Percentiles rank a stretch among this genome's conserved stretches.
These are phyloP conservation scores for Boletus speciosus DNA, from an alignment of 768 basidiomycete species.

Conservation along the genomic window DNA sequence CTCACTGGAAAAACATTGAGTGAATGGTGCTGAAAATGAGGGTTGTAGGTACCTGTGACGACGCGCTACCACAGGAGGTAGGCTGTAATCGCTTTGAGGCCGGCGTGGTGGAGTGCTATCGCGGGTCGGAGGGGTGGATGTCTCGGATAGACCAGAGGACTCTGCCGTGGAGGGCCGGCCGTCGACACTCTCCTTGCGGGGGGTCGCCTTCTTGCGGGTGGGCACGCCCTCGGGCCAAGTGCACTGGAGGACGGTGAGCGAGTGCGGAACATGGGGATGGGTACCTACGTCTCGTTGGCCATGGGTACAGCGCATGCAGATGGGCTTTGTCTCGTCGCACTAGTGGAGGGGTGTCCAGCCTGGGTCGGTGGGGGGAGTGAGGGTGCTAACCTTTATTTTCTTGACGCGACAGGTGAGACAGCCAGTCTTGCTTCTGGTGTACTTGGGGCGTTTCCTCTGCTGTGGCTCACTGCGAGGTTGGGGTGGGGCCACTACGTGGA, in stretches of 20 bases:
- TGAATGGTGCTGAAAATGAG: slow-evolving; percentile 1
- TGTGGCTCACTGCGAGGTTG: slow-evolving; percentile 48
- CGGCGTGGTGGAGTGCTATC: slow-evolving; percentile 63
- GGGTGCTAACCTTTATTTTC: slow-evolving; percentile 79
- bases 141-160: slow-evolving; percentile 68
- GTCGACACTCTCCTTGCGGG: slow-evolving; percentile 57
- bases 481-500: slow-evolving; percentile 47
- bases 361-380: background rate
- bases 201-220: slow-evolving; percentile 59
- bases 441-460: slow-evolving; percentile 85
- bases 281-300: slow-evolving; percentile 73
- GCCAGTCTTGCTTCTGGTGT: slow-evolving; percentile 91
- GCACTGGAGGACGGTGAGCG: slow-evolving; percentile 45
- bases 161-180: slow-evolving; percentile 72
- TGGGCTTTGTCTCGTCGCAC: slow-evolving; percentile 91
- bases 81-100: slow-evolving; percentile 36
- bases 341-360: slow-evolving; percentile 27
- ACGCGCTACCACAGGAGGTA: slow-evolving; percentile 38
- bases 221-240: slow-evolving; percentile 84
- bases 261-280: slow-evolving; percentile 2
- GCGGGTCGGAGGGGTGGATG: slow-evolving; percentile 68
- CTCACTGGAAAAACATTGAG: slow-evolving; percentile 35
- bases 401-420: slow-evolving; percentile 91
- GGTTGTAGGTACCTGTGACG: slow-evolving; percentile 35
- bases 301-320: slow-evolving; percentile 82